Evolutionary conservation across 2,329 filamentous ascomycete genomes (phyloP).

Genomic region (Trematosphaeria pertusa): DNA sequence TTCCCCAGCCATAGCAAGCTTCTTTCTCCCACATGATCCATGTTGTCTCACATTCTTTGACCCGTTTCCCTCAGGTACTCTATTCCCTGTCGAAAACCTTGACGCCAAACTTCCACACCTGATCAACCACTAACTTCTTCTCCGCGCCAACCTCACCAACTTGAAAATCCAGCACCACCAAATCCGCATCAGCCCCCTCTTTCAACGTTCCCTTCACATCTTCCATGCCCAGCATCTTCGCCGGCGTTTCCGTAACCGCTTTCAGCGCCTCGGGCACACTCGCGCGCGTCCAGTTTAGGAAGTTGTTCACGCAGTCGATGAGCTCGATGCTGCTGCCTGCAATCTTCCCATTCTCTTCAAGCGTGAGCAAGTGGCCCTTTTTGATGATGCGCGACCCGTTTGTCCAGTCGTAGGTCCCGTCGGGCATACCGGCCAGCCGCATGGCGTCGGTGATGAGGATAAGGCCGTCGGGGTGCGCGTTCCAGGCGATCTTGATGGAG

Average conservation of each 20-base stretch:
- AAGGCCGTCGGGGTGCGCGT: constrained; percentile 82
- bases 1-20: no score
- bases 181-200: constrained; percentile 57
- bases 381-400: constrained; percentile 75
- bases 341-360: constrained; percentile 74
- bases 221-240: constrained; percentile 74
- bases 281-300: constrained; percentile 75
- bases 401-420: constrained; percentile 86
- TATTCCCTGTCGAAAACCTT: constrained; percentile 38
- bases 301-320: constrained; percentile 84
- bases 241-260: constrained; percentile 78
- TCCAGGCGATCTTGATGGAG: constrained; percentile 87
- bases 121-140: constrained; percentile 68
- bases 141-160: constrained; percentile 52
- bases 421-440: constrained; percentile 82
- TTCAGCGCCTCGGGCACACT: constrained; percentile 72
- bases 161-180: constrained; percentile 71
- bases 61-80: no score
- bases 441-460: constrained; percentile 93
- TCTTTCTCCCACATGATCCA: no score
- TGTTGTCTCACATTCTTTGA: background rate
- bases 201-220: constrained; percentile 67
- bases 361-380: constrained; percentile 72
- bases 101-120: constrained; percentile 80
- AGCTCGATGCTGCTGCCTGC: constrained; percentile 69